A percentile compares a stretch with the other conserved stretches of the same genome.
These are phyloP conservation scores for Ustulina deusta DNA, from an alignment of 2,329 filamentous ascomycete species.

Conservation along the genomic window DNA sequence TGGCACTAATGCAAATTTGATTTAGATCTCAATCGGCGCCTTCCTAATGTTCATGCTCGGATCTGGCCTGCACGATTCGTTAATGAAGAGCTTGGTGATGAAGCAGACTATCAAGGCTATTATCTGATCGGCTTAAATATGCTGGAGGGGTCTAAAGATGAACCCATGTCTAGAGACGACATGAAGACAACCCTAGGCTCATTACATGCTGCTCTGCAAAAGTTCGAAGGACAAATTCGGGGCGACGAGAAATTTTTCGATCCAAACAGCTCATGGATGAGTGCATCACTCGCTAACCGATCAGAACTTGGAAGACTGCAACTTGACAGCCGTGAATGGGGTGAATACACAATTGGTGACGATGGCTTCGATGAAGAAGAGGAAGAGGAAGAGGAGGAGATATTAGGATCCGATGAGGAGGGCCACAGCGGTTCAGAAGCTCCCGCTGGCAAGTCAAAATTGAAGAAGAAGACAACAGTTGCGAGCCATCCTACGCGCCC, in stretches of 20 bases:
- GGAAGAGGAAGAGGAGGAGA: conserved; percentile 60
- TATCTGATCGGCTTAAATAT: conserved; percentile 71
- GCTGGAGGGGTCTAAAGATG: conserved; percentile 43
- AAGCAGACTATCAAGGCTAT: conserved; percentile 66
- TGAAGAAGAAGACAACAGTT: conserved; percentile 39
- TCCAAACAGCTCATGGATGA: conserved; percentile 62
- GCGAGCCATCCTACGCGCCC: conserved; percentile 44
- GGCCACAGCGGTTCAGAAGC: conserved; percentile 47
- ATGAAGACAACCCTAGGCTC: conserved; percentile 57
- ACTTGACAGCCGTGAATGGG: conserved; percentile 64
- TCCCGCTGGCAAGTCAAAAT: conserved; percentile 39
- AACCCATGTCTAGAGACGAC: conserved; percentile 55
- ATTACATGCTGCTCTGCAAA: conserved; percentile 58
- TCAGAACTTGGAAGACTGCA: conserved; percentile 57
- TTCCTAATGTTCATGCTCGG: conserved; percentile 64
- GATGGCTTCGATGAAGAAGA: conserved; percentile 53
- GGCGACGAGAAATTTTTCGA: conserved; percentile 63
- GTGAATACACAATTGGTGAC: conserved; percentile 57
- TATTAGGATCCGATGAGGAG: conserved; percentile 47
- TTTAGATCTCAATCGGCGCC: conserved; percentile 65
- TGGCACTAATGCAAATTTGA: conserved; percentile 44
- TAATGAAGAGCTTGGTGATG: conserved; percentile 48
- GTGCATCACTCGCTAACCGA: conserved; percentile 54
- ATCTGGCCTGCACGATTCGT: conserved; percentile 74
- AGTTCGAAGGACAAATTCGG: conserved; percentile 63